Evolutionary conservation across 129 eudicot genomes (phyloP).

Genomic region (Ambrosia trifida): DNA sequence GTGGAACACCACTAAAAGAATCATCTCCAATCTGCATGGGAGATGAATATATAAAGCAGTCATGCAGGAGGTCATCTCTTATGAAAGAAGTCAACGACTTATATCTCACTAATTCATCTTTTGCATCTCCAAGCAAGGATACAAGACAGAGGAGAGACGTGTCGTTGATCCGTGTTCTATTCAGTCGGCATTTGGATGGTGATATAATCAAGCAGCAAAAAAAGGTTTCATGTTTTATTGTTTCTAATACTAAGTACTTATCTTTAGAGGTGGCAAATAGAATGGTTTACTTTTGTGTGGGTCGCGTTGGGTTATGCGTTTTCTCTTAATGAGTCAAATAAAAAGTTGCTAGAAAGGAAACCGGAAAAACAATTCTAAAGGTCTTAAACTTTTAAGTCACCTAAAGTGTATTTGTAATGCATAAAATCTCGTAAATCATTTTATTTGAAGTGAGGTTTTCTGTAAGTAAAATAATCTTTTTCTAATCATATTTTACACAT

Average conservation of each 20-base stretch:
- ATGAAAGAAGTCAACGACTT: constrained; percentile 50
- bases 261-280: neutral
- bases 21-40: constrained; percentile 84
- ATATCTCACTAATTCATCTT: constrained; percentile 29
- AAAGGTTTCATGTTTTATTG: constrained; percentile 52
- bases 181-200: constrained; percentile 86
- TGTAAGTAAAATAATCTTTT: no score
- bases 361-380: neutral
- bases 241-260: constrained; percentile 14
- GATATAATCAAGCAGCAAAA: constrained; percentile 82
- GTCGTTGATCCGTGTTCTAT: constrained; percentile 56
- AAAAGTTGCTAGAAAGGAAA: neutral
- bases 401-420: neutral
- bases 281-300: neutral
- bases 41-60: constrained; percentile 70
- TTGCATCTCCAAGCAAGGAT: constrained; percentile 39
- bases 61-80: constrained; percentile 58
- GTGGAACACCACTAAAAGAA: constrained; percentile 49
- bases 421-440: neutral
- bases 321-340: neutral
- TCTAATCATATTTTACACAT: no score
- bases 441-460: neutral
- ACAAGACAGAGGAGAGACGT: constrained; percentile 72
- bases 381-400: neutral
- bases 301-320: neutral